Percentiles rank a stretch among this genome's conserved stretches.
phyloP scores from a whole-genome alignment of 345 rosid genomes.

The Citrus mangshanensis region DNA sequence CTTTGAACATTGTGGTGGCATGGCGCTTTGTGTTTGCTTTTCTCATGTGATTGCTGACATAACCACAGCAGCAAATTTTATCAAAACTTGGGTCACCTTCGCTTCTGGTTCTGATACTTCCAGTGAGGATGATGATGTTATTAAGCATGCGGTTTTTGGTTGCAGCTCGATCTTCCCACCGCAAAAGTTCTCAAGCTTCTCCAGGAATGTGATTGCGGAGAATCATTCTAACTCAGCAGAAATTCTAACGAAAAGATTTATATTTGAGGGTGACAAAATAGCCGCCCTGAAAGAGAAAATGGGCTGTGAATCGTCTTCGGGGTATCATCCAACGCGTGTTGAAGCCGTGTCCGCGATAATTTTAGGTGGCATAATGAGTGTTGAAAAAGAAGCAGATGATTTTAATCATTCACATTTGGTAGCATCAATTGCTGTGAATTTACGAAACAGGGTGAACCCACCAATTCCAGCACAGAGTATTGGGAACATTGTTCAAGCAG shows the following conservation, averaged over 20 bases:
- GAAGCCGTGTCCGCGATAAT: neutral
- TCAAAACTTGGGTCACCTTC: slow-evolving; percentile 21
- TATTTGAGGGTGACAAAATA: slow-evolving; percentile 15
- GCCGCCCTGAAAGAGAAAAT: slow-evolving; percentile 10
- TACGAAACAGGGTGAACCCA: slow-evolving; percentile 15
- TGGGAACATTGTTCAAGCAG: slow-evolving; percentile 5
- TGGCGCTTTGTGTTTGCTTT: slow-evolving; percentile 21
- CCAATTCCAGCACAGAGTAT: slow-evolving; percentile 3
- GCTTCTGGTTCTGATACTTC: slow-evolving; percentile 2
- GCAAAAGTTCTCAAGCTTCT: neutral
- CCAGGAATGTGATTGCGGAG: neutral
- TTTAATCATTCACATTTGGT: neutral
- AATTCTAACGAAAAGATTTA: slow-evolving; percentile 15
- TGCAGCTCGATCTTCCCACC: slow-evolving; percentile 28
- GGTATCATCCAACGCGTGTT: neutral
- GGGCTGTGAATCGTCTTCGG: neutral
- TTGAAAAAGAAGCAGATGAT: neutral
- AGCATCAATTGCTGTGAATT: neutral
- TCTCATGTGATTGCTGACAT: slow-evolving; percentile 27
- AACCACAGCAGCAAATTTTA: slow-evolving; percentile 8
- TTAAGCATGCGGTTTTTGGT: neutral
- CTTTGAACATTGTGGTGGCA: slow-evolving; percentile 27
- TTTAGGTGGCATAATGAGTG: neutral
- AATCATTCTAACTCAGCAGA: neutral
- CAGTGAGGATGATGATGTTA: no score